Evolutionary conservation across 2,329 filamentous ascomycete species (phyloP).

Genomic region (Drechslerella coelobrocha): DNA sequence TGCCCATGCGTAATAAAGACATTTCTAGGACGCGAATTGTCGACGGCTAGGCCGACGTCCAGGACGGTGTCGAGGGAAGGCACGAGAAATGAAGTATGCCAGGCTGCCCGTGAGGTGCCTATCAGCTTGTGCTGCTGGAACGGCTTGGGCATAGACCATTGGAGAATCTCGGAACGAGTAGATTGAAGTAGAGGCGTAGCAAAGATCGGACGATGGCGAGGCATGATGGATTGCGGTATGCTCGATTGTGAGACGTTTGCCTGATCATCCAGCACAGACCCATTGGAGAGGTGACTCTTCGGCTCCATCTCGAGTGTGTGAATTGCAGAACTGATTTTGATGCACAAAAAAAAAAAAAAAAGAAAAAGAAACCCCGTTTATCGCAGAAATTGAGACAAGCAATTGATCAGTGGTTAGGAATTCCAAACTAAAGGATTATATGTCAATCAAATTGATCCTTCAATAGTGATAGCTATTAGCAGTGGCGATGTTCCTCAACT

Average conservation of each 20-base stretch:
- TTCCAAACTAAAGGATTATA: too few relatives aligned
- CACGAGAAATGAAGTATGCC: constrained; percentile 64
- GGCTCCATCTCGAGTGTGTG: too few relatives aligned
- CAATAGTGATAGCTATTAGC: too few relatives aligned
- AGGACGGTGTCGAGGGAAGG: constrained; percentile 63
- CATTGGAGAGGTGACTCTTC: not conserved
- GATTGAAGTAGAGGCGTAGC: constrained; percentile 40
- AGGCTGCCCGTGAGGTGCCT: constrained; percentile 62
- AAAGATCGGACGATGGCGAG: constrained; percentile 29
- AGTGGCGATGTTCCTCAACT: too few relatives aligned
- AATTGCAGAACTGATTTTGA: too few relatives aligned
- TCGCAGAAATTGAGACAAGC: too few relatives aligned
- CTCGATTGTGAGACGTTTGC: not conserved
- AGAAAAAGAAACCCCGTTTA: too few relatives aligned
- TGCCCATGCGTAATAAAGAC: constrained; percentile 64
- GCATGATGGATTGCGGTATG: constrained; percentile 8
- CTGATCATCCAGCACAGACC: not conserved
- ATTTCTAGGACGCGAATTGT: constrained; percentile 62
- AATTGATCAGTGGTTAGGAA: too few relatives aligned
- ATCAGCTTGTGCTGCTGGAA: constrained; percentile 57
- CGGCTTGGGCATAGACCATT: constrained; percentile 40
- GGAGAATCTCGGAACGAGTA: constrained; percentile 33
- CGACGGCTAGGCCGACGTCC: constrained; percentile 62
- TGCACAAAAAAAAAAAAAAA: too few relatives aligned
- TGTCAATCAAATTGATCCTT: too few relatives aligned